Evolutionary conservation across 768 basidiomycete species (phyloP).

Genomic region (Suillus clintonianus): DNA sequence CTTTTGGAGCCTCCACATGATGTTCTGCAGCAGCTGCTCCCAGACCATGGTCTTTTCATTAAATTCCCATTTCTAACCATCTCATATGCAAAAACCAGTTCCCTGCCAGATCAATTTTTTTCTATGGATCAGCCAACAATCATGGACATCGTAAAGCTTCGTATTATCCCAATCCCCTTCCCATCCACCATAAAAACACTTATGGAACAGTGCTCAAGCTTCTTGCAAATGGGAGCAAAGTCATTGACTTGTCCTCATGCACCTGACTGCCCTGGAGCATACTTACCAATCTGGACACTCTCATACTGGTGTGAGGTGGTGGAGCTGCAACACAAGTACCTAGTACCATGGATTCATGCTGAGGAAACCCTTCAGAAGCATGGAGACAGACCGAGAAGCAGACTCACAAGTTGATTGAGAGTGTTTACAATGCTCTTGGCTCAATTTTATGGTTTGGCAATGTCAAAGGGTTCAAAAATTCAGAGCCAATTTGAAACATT

Average conservation of each 20-base stretch:
- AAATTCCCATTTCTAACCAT: background rate
- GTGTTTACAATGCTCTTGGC: background rate
- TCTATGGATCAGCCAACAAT: background rate
- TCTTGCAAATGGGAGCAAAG: background rate
- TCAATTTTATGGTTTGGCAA: background rate
- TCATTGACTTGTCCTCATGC: background rate
- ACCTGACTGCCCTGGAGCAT: background rate
- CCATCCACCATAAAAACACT: background rate
- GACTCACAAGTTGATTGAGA: background rate
- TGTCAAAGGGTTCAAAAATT: background rate
- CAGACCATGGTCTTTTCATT: background rate
- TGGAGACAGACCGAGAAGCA: background rate
- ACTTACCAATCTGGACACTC: background rate
- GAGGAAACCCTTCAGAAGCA: background rate
- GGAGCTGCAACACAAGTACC: background rate
- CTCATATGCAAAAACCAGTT: background rate
- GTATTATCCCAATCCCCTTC: background rate
- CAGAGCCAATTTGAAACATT: background rate
- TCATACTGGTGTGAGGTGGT: background rate
- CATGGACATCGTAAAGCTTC: background rate
- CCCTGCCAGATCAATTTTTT: background rate
- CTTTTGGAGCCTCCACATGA: background rate
- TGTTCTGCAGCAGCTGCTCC: background rate
- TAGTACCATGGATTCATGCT: background rate
- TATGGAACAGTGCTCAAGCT: background rate